Base-by-base conservation (phyloP, 2,329 filamentous ascomycete species). In the Ophiostoma australiae region DNA sequence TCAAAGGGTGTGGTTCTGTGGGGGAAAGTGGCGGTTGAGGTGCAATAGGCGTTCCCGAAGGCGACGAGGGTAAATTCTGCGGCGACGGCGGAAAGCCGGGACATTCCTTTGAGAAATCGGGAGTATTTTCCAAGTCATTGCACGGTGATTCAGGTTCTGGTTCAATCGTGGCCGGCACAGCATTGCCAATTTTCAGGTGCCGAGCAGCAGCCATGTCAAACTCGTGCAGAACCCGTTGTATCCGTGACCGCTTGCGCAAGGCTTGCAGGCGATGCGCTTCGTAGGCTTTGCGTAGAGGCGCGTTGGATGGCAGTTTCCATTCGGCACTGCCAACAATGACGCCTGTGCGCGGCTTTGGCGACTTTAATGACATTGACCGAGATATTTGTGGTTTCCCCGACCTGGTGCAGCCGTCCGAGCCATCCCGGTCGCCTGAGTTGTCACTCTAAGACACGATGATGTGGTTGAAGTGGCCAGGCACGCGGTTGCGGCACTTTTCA, bases 401-500 rank as follows among this genome's bases (percentile, higher is more conserved):
- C 17, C 67, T 58, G 58, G 58, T 37, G 20, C 15, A 44, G 27
- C n/a, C 39, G 35, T 20, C 39, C 7, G 65, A 17, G 4, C 10
- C 13, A 44, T 17, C 7, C 27, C 20, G 35, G 17, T 44, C 61
- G 67, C 58, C 15, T 68, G 11, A 23, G 33, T 31, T 0, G 33
- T 1, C 13, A 37, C 48, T 67, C 82, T 87, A 88, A 67, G 86
- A 87, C 76, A 89, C 84, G 74, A 92, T 88, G 72, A 93, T 92
- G 79, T 94, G 91, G 76, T 91, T 93, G 77, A 92, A 93, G 78
- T 94, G 91, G 0, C 91, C 91, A 0, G 91, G 91, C 8, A 92
- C 89, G 77, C 89, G 91, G 77, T 86, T 84, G 65, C 85, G 85
- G 80, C 91, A 94, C 79, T 93, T 93, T 73, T 93, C 90, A 77